These are phyloP conservation scores for Candida glaebosa DNA, from an alignment of 805 yeast species.

Conservation along the genomic window DNA sequence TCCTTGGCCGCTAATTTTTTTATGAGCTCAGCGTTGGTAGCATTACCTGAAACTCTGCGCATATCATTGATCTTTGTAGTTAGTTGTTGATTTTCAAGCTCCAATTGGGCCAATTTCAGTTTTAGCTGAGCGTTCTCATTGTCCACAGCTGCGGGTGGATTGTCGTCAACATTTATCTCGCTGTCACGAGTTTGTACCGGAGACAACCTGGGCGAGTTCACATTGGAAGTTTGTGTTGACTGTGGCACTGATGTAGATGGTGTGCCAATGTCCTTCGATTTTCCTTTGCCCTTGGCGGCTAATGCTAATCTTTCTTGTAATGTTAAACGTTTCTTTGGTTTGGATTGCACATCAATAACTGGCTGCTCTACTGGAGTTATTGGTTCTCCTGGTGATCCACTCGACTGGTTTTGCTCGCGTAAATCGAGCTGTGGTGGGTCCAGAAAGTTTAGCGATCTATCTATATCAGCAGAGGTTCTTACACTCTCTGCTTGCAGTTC, in stretches of 20 bases:
- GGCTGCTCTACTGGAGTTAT: neutral
- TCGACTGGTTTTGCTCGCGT: neutral
- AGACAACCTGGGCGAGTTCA: slow-evolving; percentile 3
- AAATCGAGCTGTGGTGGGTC: neutral
- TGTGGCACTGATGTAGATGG: slow-evolving; percentile 5
- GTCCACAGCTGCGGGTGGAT: neutral
- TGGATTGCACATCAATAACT: neutral
- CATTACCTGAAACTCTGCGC: neutral
- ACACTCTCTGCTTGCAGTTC: neutral
- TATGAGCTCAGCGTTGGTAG: slow-evolving; percentile 11
- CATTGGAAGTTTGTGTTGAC: slow-evolving; percentile 2
- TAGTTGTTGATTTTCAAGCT: slow-evolving; percentile 1
- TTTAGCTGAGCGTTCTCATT: neutral
- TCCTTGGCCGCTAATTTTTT: slow-evolving; percentile 49
- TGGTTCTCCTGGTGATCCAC: neutral
- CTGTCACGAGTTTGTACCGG: neutral
- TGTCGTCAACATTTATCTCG: neutral
- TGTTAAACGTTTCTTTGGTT: slow-evolving; percentile 57
- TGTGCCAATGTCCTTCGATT: slow-evolving; percentile 10
- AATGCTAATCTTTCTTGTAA: slow-evolving; percentile 81
- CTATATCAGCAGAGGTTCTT: neutral
- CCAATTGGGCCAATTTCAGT: neutral
- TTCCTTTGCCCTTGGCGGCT: slow-evolving; percentile 59
- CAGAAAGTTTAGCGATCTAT: neutral
- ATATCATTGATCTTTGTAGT: neutral